phyloP scores from a whole-genome alignment of 805 yeast genomes.

The Millerozyma acaciae region DNA sequence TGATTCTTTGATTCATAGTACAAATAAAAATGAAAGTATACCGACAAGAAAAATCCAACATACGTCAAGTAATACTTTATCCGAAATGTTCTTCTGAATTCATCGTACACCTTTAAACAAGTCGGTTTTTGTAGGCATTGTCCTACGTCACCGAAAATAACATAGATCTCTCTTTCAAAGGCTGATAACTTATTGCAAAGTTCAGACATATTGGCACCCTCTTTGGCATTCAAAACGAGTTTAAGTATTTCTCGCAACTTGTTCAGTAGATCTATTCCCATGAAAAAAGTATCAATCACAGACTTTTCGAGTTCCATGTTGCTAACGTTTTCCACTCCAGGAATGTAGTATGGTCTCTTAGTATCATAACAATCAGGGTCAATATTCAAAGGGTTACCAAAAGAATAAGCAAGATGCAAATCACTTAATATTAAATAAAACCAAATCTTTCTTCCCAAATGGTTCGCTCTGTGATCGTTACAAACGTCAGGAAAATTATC shows the following conservation, averaged over 20 bases:
- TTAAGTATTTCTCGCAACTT: conserved; percentile 30
- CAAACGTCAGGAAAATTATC: conserved; percentile 23
- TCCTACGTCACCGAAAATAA: conserved; percentile 24
- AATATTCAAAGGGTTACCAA: conserved; percentile 46
- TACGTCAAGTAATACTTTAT: conserved; percentile 26
- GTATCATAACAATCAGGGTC: conserved; percentile 47
- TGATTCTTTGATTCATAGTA: conserved; percentile 33
- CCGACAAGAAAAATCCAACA: conserved; percentile 32
- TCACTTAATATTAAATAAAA: conserved; percentile 46
- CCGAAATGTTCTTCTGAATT: conserved; percentile 13
- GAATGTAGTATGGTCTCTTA: conserved; percentile 39
- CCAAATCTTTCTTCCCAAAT: conserved; percentile 60
- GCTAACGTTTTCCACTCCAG: conserved; percentile 32
- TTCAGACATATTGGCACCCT: conserved; percentile 32
- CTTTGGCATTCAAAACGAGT: conserved; percentile 38
- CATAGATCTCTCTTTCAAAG: conserved; percentile 31
- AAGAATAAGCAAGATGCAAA: conserved; percentile 38
- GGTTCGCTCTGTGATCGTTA: conserved; percentile 26
- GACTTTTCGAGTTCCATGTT: conserved; percentile 41
- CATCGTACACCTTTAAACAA: conserved; percentile 4
- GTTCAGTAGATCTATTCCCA: conserved; percentile 25
- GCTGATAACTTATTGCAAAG: conserved; percentile 30
- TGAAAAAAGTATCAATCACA: conserved; percentile 29
- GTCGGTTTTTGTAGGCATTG: conserved; percentile 15
- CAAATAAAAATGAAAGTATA: conserved; percentile 41